Evolutionary conservation across 768 basidiomycete genomes (phyloP), one percentile per base, ranked within the genome.

Genomic region (Termitomyces sp.): DNA sequence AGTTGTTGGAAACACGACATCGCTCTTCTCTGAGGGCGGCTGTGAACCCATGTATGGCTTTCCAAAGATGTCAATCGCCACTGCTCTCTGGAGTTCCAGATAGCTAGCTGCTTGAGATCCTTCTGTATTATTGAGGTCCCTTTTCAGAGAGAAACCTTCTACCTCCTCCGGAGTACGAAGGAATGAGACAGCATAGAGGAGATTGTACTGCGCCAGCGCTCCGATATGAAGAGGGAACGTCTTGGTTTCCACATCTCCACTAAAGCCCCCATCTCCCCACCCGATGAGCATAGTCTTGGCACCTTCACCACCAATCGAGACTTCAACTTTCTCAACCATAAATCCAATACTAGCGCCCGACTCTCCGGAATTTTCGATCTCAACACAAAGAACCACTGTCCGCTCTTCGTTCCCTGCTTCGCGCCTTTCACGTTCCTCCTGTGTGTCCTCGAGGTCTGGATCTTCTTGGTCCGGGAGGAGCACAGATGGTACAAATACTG

Each of bases 131-230:
- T 70, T 66, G 38, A 65, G 52, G 55, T 66, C 67, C 36, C 66
- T 61, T 11, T 74, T 69, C 55, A 73, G 70, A 12, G 77, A 75
- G 50, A 79, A 75, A 25, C 75, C 73, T 66, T 80, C 74, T 12
- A 85, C 79, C 61, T 87, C 83, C 63, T 86, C 81, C 5, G 88
- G 85, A 8, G 86, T 80, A 29, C 80, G 82, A 65, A 91, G 77
- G 70, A 95, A 92, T 11, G 87, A 85, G n/a, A 97, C 92, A 1
- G 90, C 89, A 65, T 96, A 96, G 15, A 97, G 82, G 32, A 97
- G 79, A 69, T 96, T 96, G 68, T 86, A 91, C 73, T 96, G 94
- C 43, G 93, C 92, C 68, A 81, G 77, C 2, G 87, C 79, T 1
- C 82, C 81, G n/a, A 96, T 79, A 11, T 69, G 78, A 20, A 95